Base-by-base conservation (phyloP, 768 basidiomycete species). In the Naganishia vishniacii region DNA sequence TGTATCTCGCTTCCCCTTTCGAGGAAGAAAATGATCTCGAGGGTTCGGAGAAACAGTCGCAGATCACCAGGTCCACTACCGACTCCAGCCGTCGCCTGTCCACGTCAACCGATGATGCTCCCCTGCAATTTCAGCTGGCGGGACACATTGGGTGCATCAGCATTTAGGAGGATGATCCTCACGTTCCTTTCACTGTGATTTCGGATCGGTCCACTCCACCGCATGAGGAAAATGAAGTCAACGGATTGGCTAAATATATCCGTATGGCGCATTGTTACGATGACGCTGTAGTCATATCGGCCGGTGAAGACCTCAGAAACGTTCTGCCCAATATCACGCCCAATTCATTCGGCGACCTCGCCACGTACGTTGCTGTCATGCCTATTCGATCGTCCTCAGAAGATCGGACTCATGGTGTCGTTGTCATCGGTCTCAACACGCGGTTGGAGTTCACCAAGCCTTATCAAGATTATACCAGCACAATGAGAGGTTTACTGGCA, bases 381-480 rank as follows among this genome's bases (percentile, higher is more conserved):
- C 68, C 68, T 12, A 69, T 69, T 26, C 56, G 65, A n/a, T 53
- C 65, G 6, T 69, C 68, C 12, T 49, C 48, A 26, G 65, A 66
- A 37, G 68, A 69, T 60, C 46, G 65, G 53, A 45, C 63, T 13
- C 68, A 69, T 37, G 68, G 68, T 26, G 37, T 69, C 2, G 25
- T 69, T 28, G 25, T 69, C 2, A 29, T 69, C 13, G 68, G 68
- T 16, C 37, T 69, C 23, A 69, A 59, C 40, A 64, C 65, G 2
- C 44, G 68, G n/a, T 41, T 64, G 26, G 20, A 63, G 26, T 69
- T 62, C 26, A 59, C 63, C 32, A 48, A 64, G 45, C 45, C 58
- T 5, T 69, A 69, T 48, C 32, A 47, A 29, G 62, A 66, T 44
- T 69, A 64, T 45, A 31, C 67, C n/a, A 45, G 60, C n/a, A 58